Base-by-base conservation (phyloP, 2,329 filamentous ascomycete species). In the Talaromyces atroroseus region DNA sequence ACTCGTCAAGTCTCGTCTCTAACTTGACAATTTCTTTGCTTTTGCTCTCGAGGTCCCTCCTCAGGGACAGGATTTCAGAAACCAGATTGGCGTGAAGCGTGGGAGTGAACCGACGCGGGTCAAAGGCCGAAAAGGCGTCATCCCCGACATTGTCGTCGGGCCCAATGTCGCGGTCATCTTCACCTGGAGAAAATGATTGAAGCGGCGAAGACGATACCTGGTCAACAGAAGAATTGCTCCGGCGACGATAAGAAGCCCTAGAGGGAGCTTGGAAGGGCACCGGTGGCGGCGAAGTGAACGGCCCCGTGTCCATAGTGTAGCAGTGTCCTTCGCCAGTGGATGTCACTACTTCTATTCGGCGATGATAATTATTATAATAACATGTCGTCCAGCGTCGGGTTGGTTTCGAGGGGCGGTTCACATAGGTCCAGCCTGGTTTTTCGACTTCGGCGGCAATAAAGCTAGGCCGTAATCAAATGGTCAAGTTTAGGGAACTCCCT, bases 61-160 rank as follows among this genome's bases (percentile, higher is more conserved):
- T 85, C 50, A 99, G 76, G 2, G 86, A 84, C 40, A 99, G 78
- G 60, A 99, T 99, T 71, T 99, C 94, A 0, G 92, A 92, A 0
- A 99, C 92, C 6, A 99, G 78, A 50, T 90, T 96, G 8, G 94
- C 94, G 71, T 97, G 94, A 11, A 99, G 76, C 0, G 92, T 97
- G 1, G 94, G 94, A 0, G 94, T 99, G 68, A 99, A 96, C 38
- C 94, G 84, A 55, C 92, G 85, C 2, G 94, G 91, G 67, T 99
- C 94, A 29, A 96, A 78, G 21, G 90, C 85, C 2, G 83, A 84
- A 34, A 91, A 84, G 46, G 77, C 83, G 60, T 92, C 88, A 62
- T 92, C 70, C 23, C 71, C 60, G 45, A 65, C 56, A 56, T 73
- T 68, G 14, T 73, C 68, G 21, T 71, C 62, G 54, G 63, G 63